phyloP scores from a whole-genome alignment of 176 grass and related monocot genomes.

The Rhipidocladum racemiflorum region DNA sequence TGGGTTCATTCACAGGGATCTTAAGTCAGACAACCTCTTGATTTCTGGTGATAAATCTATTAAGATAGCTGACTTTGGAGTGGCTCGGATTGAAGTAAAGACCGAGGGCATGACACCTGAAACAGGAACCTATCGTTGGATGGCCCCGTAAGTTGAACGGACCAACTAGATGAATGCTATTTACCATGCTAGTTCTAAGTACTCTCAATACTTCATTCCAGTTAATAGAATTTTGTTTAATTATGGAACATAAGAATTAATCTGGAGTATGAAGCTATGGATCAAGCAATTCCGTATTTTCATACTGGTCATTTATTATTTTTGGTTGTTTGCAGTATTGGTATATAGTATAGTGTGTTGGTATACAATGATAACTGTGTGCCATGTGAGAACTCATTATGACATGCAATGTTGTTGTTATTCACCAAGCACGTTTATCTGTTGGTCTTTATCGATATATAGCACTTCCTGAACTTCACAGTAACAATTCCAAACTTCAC shows the following conservation, averaged over 20 bases:
- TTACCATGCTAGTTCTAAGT: background rate
- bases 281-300: background rate
- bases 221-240: background rate
- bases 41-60: conserved; percentile 51
- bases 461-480: background rate
- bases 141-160: conserved; percentile 57
- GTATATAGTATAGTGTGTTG: background rate
- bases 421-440: background rate
- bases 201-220: background rate
- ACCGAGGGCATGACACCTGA: conserved; percentile 64
- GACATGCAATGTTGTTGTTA: background rate
- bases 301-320: background rate
- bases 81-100: conserved; percentile 54
- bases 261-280: background rate
- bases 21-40: conserved; percentile 57
- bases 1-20: conserved; percentile 60
- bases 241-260: background rate
- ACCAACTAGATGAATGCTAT: background rate
- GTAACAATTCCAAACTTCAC: background rate
- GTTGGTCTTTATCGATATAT: background rate
- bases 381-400: background rate
- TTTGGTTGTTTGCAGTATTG: background rate
- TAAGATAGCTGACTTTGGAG: conserved; percentile 63
- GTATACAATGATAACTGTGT: background rate
- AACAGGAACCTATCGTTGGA: conserved; percentile 70